Conservation (phyloP, 768 basidiomycete species). For the Plicaturopsis crispa region DNA sequence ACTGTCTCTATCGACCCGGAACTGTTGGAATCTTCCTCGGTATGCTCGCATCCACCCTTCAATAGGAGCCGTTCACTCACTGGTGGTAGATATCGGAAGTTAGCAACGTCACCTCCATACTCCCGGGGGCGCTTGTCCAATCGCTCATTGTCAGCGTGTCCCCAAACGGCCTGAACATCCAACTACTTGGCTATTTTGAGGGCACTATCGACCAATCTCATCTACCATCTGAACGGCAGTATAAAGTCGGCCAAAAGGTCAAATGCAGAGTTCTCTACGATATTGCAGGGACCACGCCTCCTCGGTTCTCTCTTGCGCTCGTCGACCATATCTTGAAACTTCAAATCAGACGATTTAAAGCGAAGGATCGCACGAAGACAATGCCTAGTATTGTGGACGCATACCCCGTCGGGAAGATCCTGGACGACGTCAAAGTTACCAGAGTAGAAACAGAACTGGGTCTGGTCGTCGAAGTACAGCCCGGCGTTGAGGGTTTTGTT, state of each 20-base stretch:
- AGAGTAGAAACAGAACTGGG: slow-evolving; percentile 81
- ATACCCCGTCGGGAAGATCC: slow-evolving; percentile 65
- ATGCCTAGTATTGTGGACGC: slow-evolving; percentile 36
- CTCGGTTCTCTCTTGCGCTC: slow-evolving; percentile 76
- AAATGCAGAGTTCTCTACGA: slow-evolving; percentile 83
- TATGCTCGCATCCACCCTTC: slow-evolving; percentile 22
- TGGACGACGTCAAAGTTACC: slow-evolving; percentile 68
- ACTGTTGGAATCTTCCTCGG: slow-evolving; percentile 44
- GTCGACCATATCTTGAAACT: slow-evolving; percentile 65
- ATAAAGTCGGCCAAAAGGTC: slow-evolving; percentile 67
- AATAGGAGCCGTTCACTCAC: background rate
- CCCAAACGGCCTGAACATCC: slow-evolving; percentile 73
- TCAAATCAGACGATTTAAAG: slow-evolving; percentile 26
- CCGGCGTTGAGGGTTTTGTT: slow-evolving; percentile 69
- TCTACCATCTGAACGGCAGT: slow-evolving; percentile 38
- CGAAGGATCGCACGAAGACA: slow-evolving; percentile 13
- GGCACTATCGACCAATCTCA: slow-evolving; percentile 86
- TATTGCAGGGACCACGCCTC: slow-evolving; percentile 59
- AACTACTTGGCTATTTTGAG: slow-evolving; percentile 86
- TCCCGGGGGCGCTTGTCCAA: slow-evolving; percentile 82
- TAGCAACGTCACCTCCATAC: slow-evolving; percentile 67
- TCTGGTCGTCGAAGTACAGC: slow-evolving; percentile 57
- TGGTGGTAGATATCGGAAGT: slow-evolving; percentile 62
- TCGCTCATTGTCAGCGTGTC: slow-evolving; percentile 72
- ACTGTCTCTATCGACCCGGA: slow-evolving; percentile 51